Percentiles rank a stretch among this genome's conserved stretches.
phyloP scores from a whole-genome alignment of 1,284 basidiomycete species.

The Chondrostereum purpureum region DNA sequence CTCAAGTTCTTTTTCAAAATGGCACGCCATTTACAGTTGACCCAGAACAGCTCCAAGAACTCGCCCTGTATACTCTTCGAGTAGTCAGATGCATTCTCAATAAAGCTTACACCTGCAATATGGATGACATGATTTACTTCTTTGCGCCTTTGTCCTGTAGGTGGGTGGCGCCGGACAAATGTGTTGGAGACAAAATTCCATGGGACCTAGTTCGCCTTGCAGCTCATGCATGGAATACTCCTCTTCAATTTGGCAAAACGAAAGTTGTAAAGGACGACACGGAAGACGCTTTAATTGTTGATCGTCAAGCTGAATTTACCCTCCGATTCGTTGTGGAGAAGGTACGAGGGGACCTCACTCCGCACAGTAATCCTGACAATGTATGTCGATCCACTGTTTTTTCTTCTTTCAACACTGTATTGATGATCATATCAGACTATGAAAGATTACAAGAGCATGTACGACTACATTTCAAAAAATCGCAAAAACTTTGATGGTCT shows the following conservation, averaged over 20 bases:
- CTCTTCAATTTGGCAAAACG: slow-evolving; percentile 37
- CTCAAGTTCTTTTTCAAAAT: slow-evolving; percentile 35
- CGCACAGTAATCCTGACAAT: slow-evolving; percentile 61
- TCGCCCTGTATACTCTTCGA: slow-evolving; percentile 59
- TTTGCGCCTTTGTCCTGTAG: slow-evolving; percentile 46
- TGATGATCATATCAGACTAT: slow-evolving; percentile 42
- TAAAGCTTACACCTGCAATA: slow-evolving; percentile 50
- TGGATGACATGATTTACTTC: slow-evolving; percentile 54
- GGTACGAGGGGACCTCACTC: slow-evolving; percentile 60
- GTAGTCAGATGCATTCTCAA: slow-evolving; percentile 57
- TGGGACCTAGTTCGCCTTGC: slow-evolving; percentile 59
- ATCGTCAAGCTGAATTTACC: slow-evolving; percentile 71
- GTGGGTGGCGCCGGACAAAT: slow-evolving; percentile 29
- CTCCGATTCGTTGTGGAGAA: slow-evolving; percentile 51
- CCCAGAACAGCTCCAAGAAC: slow-evolving; percentile 35
- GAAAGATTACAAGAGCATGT: slow-evolving; percentile 43
- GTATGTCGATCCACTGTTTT: no score
- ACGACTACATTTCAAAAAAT: slow-evolving; percentile 59
- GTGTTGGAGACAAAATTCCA: slow-evolving; percentile 44
- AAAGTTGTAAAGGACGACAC: slow-evolving; percentile 38
- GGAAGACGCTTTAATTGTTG: slow-evolving; percentile 63
- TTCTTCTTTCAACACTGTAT: slow-evolving; percentile 2
- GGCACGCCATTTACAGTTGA: slow-evolving; percentile 45
- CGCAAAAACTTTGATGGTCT: slow-evolving; percentile 57
- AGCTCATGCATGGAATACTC: slow-evolving; percentile 41